Evolutionary conservation across 768 basidiomycete genomes (phyloP), one percentile per base, ranked within the genome.

Genomic region (Obba rivulosa): DNA sequence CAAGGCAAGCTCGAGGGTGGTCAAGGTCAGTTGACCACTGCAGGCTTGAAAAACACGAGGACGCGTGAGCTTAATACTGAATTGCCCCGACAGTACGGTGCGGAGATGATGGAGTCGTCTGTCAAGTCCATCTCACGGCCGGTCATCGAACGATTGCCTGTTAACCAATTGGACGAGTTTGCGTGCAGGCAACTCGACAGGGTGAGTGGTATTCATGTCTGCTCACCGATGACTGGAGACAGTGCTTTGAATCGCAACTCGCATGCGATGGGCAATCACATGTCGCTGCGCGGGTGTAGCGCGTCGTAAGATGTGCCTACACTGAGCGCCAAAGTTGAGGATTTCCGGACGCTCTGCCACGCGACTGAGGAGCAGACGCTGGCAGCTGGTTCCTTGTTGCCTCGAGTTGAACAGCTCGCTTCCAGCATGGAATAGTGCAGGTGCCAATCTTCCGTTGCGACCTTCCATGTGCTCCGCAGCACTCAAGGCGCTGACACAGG

Each of bases 171-270:
- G 13, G 92, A 93, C 53, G 89, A 90, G 51, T 92, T 92, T 65
- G 91, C 92, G 2, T 90, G 87, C 61, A 76, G 89, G 49, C 90
- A 93, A 62, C 74, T 94, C 35, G 90, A 93, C 67, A 76, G 81
- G 63, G 87, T 92, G 53, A 59, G 84, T 74, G 14, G 22, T 44
- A 17, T 53, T 43, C 41, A 8, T 10, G 13, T 45, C n/a, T 45
- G 16, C 37, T 17, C 37, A 7, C 16, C 7, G 5, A n/a, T 39
- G 37, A 39, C 20, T 5, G 16, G 34, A 35, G 34, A n/a, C 34
- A 5, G 37, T 39, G 37, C 16, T 21, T 39, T 31, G 28, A 5
- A 31, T 31, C 28, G 13, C 5, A 13, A 5, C 5, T 31, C 28
- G 13, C 5, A 13, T 31, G 13, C 28, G 28, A 31, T 5, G 28